Base-by-base conservation (phyloP, 2,329 filamentous ascomycete species). In the Alternaria hordeiaustralica region DNA sequence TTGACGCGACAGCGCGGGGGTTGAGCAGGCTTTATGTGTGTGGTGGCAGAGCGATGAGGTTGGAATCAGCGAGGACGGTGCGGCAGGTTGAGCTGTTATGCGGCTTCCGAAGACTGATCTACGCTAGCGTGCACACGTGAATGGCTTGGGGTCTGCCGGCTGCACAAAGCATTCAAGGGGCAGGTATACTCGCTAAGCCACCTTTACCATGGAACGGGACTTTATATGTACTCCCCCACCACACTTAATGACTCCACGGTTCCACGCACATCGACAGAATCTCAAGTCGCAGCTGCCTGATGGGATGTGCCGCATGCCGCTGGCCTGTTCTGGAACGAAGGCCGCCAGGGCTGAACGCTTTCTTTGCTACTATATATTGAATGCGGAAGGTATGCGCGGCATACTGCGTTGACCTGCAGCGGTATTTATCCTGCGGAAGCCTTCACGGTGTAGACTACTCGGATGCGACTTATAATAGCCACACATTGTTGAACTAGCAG, bases 61-160 rank as follows among this genome's bases (percentile, higher is more conserved):
- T n/a, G 51, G n/a, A 33, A 43, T 23, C 21, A 41, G 56, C 54
- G 60, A 54, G 23, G 30, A 53, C 20, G 20, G 21, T 23, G 45
- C 41, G 50, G 55, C 41, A 41, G 25, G 6, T 51, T 41, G 23
- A 57, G 43, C 13, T 25, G 36, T 13, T 63, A 56, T 55, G 51
- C 41, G 30, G 56, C 28, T 46, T 55, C 49, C 55, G 56, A 57
- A 63, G 56, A 15, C 50, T 49, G 51, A 59, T 58, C 44, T 21
- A 47, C 41, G 47, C 43, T 65, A 65, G 55, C 55, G 63, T 20
- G 43, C 41, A 30, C 59, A 65, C 63, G 46, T 65, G 63, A 53
- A 62, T 56, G 25, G 49, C 55, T 53, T 41, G 30, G 20, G 50
- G 33, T 56, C 44, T 47, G 36, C 21, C 50, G 60, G 36, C 45